Evolutionary conservation across 306 rosid genomes (phyloP), one percentile per base, ranked within the genome.

Genomic region (Hylodesmum podocarpum): DNA sequence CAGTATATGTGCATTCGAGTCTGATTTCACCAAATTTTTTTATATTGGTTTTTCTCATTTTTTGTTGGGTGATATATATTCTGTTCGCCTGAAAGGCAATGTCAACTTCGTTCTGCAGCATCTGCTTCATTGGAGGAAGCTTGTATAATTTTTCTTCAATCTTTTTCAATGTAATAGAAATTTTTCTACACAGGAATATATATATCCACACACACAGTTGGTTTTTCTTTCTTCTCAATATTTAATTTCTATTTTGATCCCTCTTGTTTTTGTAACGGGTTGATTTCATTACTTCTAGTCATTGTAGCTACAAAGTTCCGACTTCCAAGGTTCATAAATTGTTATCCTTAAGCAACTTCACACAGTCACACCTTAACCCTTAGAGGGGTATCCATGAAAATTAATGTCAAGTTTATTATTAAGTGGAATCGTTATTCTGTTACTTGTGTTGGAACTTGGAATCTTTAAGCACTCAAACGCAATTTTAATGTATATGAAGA

Each of bases 101-200:
- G 63, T 53, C 73, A 74, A 72, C 64, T n/a, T 67, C 73, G 74
- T 73, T 70, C 33, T 50, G 66, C 59, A 39, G 76, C 64, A 58
- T 31, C 74, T 44, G 49, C 66, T 78, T 78, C 64, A 59, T 77
- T 29, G 57, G 36, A 43, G 73, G 84, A 80, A 84, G 82, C 77
- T 81, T 81, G 84, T 78, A 81, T 73, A 53, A 29, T 8, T 47
- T 46, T 84, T 71, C 80, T 57, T 58, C 63, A 24, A 25, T 55
- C 36, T 27, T 55, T 55, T 53, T 21, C 54, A 70, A 66, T 79
- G 59, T 49, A 79, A 79, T 81, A 86, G 87, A 73, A 68, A 71
- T 43, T 83, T 69, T 80, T 80, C 80, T 63, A 47, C 29, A 70
- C 71, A 79, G 82, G 77, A 84, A 70, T 70, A 68, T 59, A 80